phyloP scores from a whole-genome alignment of 1,139 yeast species.

The Candida mesenterica region DNA sequence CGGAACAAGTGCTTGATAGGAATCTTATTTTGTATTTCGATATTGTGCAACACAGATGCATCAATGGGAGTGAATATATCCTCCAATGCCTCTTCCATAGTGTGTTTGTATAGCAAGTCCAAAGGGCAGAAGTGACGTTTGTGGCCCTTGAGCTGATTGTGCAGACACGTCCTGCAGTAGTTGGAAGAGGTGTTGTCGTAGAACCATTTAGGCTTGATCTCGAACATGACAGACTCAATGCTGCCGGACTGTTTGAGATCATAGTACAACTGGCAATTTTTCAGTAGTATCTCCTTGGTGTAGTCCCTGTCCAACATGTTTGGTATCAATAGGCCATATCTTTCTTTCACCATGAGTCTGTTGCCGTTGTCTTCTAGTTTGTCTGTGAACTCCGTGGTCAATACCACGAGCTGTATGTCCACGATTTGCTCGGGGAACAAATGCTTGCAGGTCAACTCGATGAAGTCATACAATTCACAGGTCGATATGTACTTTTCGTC shows the following conservation, averaged over 20 bases:
- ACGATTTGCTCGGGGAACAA: conserved; percentile 39
- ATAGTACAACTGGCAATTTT: conserved; percentile 37
- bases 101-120: conserved; percentile 34
- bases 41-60: conserved; percentile 14
- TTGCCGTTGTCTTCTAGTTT: conserved; percentile 29
- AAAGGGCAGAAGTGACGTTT: conserved; percentile 45
- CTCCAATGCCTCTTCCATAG: conserved; percentile 33
- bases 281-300: conserved; percentile 27
- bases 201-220: conserved; percentile 50
- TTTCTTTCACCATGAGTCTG: conserved; percentile 34
- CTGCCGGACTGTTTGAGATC: conserved; percentile 9
- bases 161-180: conserved; percentile 48
- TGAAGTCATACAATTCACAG: conserved; percentile 42
- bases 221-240: conserved; percentile 35
- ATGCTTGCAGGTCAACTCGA: conserved; percentile 41
- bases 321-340: conserved; percentile 42
- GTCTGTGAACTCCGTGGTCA: conserved; percentile 35
- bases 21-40: conserved; percentile 21
- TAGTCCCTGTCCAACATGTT: conserved; percentile 39
- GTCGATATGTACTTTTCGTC: conserved; percentile 43
- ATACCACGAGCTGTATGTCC: conserved; percentile 39
- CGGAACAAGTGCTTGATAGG: conserved; percentile 32
- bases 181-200: conserved; percentile 38
- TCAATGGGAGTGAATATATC: conserved; percentile 37
- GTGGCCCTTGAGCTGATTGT: conserved; percentile 33